Evolutionary conservation across 2,329 filamentous ascomycete species (phyloP).

Genomic region (Phialophora verrucosa): DNA sequence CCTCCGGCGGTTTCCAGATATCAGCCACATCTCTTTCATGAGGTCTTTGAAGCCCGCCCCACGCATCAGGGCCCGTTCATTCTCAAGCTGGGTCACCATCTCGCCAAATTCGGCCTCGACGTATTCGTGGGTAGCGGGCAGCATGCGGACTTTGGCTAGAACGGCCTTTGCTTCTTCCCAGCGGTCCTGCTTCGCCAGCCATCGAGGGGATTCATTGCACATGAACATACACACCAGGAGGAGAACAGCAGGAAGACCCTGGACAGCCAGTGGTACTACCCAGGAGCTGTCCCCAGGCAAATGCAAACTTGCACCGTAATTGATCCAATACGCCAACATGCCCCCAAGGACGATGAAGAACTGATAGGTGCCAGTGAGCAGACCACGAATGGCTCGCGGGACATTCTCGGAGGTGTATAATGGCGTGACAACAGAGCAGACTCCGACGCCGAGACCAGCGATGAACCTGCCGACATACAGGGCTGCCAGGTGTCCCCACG

Average conservation of each 20-base stretch:
- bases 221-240: slow-evolving; percentile 42
- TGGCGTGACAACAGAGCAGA: slow-evolving; percentile 43
- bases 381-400: slow-evolving; percentile 45
- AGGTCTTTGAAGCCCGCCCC: slow-evolving; percentile 61
- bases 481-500: slow-evolving; percentile 48
- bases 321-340: slow-evolving; percentile 47
- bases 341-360: slow-evolving; percentile 44
- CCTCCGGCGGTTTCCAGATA: slow-evolving; percentile 60
- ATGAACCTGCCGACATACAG: slow-evolving; percentile 47
- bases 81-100: slow-evolving; percentile 65
- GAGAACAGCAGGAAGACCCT: slow-evolving; percentile 56
- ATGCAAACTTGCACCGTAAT: slow-evolving; percentile 44
- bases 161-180: slow-evolving; percentile 68
- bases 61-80: slow-evolving; percentile 64
- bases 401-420: slow-evolving; percentile 46
- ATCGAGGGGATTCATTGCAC: slow-evolving; percentile 44
- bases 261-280: slow-evolving; percentile 68
- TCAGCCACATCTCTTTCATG: slow-evolving; percentile 67
- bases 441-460: slow-evolving; percentile 45
- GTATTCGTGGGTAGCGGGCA: slow-evolving; percentile 60
- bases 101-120: slow-evolving; percentile 64
- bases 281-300: slow-evolving; percentile 57
- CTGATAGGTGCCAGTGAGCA: slow-evolving; percentile 45
- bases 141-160: slow-evolving; percentile 62
- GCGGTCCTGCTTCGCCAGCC: slow-evolving; percentile 65